A percentile compares a stretch with the other conserved stretches of the same genome.
These are phyloP conservation scores for Chlamydomonas sp. DNA, from an alignment of 139 green algal species.

Conservation along the genomic window DNA sequence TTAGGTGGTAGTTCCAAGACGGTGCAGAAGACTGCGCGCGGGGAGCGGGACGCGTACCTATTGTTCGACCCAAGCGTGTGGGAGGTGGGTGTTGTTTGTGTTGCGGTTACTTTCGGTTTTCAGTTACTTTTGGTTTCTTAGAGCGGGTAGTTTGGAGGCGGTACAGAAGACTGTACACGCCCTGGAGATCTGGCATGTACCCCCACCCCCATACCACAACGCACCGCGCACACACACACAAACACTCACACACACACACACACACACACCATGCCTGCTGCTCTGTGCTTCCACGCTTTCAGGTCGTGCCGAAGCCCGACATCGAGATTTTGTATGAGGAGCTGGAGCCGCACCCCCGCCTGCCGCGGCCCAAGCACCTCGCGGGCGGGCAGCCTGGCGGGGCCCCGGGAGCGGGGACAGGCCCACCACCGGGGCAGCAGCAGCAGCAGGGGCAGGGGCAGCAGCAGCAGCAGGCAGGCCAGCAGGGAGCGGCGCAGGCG, in stretches of 20 bases:
- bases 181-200: no score
- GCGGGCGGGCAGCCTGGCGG: not conserved
- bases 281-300: no score
- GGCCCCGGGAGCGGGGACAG: no score
- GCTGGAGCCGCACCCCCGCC: conserved; percentile 50
- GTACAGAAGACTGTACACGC: conserved; percentile 64
- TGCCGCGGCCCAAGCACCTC: conserved; percentile 32
- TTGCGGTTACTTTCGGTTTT: no score
- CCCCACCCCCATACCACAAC: no score
- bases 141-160: no score
- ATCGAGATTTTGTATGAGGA: conserved; percentile 54
- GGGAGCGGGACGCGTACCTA: conserved; percentile 82
- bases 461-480: not conserved
- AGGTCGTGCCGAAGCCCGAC: conserved; percentile 51
- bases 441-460: conserved; percentile 4
- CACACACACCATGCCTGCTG: no score
- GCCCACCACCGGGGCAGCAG: not conserved
- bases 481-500: not conserved
- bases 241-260: no score
- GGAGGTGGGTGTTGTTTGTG: no score
- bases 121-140: no score
- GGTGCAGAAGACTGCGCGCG: conserved; percentile 64
- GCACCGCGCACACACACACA: no score
- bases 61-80: conserved; percentile 86
- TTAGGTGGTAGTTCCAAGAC: no score